Percentiles rank a stretch among this genome's conserved stretches.
Evolutionary conservation across 257 asterid genomes (phyloP).

Genomic region (Penstemon eatonii): DNA sequence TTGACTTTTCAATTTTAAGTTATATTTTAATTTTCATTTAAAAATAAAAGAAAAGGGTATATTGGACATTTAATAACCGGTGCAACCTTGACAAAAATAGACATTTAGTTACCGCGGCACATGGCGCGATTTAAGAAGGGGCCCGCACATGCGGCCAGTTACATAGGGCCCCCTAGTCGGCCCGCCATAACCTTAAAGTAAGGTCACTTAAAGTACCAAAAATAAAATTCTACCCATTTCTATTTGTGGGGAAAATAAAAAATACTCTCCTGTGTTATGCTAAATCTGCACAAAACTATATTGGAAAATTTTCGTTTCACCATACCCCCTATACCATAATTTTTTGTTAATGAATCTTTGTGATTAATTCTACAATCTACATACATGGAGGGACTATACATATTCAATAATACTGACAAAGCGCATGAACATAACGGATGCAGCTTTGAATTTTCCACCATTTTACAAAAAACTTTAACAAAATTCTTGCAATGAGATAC

Average conservation of each 20-base stretch:
- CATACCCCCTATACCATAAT: no score
- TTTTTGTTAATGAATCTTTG: not conserved
- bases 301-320: not conserved
- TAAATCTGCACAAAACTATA: not conserved
- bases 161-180: no score
- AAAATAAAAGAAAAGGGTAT: no score
- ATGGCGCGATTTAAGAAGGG: no score
- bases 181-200: no score
- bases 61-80: no score
- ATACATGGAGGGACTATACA: constrained; percentile 33
- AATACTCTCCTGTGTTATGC: not conserved
- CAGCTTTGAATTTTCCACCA: constrained; percentile 51
- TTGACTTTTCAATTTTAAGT: no score
- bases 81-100: no score
- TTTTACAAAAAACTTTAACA: constrained; percentile 41
- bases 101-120: no score
- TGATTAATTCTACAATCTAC: not conserved
- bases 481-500: constrained; percentile 27
- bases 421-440: constrained; percentile 54
- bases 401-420: constrained; percentile 26
- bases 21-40: no score
- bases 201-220: no score
- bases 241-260: not conserved
- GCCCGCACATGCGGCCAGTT: no score
- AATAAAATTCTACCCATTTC: not conserved